Conservation (phyloP, 768 basidiomycete genomes). For the Suillus fuscotomentosus region DNA sequence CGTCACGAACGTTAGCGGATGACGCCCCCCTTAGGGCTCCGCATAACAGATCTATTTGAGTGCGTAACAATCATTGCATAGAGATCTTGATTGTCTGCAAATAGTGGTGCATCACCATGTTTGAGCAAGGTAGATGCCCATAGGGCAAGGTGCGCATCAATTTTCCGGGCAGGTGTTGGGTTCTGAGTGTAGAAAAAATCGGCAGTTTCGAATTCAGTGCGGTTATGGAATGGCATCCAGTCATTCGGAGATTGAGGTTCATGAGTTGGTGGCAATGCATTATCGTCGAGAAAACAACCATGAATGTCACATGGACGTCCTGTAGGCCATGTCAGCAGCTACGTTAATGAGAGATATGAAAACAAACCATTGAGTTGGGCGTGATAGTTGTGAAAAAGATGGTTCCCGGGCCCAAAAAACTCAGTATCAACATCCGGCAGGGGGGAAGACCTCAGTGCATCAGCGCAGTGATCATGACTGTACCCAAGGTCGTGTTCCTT, state of each 20-base stretch:
- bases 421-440: no score
- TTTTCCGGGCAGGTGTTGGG: slow-evolving; percentile 19
- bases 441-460: no score
- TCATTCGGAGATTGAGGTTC: not conserved
- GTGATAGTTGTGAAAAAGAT: slow-evolving; percentile 8
- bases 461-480: no score
- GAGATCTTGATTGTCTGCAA: slow-evolving; percentile 19
- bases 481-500: no score
- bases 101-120: slow-evolving; percentile 20
- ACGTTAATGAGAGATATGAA: not conserved
- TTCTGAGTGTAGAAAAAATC: slow-evolving; percentile 17
- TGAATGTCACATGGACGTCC: slow-evolving; percentile 6
- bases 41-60: no score
- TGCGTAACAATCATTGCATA: slow-evolving; percentile 26
- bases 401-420: slow-evolving; percentile 4
- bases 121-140: slow-evolving; percentile 16
- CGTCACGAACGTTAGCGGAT: no score
- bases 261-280: slow-evolving; percentile 3
- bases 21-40: no score
- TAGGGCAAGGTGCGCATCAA: slow-evolving; percentile 18
- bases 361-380: slow-evolving; percentile 5
- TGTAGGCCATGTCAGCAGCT: not conserved
- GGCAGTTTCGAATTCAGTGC: slow-evolving; percentile 17
- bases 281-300: not conserved
- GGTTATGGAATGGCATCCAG: slow-evolving; percentile 14